A percentile compares a stretch with the other conserved stretches of the same genome.
Evolutionary conservation across 495 filamentous ascomycete species (phyloP).

Genomic region (Poronia punctata): DNA sequence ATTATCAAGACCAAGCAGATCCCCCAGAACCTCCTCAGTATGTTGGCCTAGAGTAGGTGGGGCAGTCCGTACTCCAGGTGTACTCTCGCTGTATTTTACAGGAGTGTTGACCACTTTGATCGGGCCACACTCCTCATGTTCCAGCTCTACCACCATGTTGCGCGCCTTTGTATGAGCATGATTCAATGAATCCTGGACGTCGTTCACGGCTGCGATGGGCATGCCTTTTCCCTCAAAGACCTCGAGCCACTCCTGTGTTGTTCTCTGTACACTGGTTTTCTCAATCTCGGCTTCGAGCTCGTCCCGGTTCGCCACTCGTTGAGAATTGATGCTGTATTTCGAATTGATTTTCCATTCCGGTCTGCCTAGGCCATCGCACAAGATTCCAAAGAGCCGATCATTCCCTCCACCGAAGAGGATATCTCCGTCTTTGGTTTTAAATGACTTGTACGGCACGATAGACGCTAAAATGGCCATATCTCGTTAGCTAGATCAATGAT

Average conservation of each 20-base stretch:
- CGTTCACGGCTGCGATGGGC: constrained; percentile 94
- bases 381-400: constrained; percentile 78
- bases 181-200: constrained; percentile 73
- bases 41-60: constrained; percentile 89
- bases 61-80: constrained; percentile 66
- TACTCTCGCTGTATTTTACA: constrained; percentile 83
- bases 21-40: constrained; percentile 74
- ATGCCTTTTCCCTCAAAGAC: constrained; percentile 84
- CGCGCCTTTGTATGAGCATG: constrained; percentile 82
- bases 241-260: constrained; percentile 82
- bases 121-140: constrained; percentile 74
- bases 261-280: constrained; percentile 63
- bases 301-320: constrained; percentile 69
- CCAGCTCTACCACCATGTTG: constrained; percentile 79
- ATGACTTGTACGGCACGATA: constrained; percentile 90
- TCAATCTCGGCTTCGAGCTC: constrained; percentile 74
- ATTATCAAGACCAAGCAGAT: constrained; percentile 56
- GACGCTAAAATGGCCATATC: constrained; percentile 56
- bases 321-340: constrained; percentile 72
- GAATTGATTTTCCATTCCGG: constrained; percentile 74
- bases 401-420: constrained; percentile 92
- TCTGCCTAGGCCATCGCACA: constrained; percentile 70
- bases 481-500: neutral
- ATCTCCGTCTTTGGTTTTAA: constrained; percentile 88
- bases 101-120: constrained; percentile 93